These are phyloP conservation scores for Cyclotella atomus DNA, from an alignment of 108 stramenopile species.

Conservation along the genomic window DNA sequence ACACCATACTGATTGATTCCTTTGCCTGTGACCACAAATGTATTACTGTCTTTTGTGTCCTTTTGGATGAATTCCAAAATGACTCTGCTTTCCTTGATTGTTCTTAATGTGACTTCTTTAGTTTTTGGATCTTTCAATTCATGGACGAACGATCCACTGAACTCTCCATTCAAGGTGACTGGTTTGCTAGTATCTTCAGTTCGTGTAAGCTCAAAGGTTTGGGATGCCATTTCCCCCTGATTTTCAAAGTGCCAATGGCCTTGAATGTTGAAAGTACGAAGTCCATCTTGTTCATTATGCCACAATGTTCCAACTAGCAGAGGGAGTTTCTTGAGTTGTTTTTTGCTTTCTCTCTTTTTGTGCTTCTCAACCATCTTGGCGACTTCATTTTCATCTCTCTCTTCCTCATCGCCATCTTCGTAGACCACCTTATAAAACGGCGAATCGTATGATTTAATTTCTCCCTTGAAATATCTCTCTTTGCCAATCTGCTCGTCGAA, in stretches of 20 bases:
- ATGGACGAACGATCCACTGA: not conserved
- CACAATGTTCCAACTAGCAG: slow-evolving; percentile 2
- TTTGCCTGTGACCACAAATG: not conserved
- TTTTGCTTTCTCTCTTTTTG: not conserved
- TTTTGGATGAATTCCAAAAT: not conserved
- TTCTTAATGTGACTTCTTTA: not conserved
- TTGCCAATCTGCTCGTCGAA: not conserved
- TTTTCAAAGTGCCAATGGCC: not conserved
- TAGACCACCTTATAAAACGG: not conserved
- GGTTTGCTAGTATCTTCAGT: not conserved
- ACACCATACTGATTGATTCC: slow-evolving; percentile 7
- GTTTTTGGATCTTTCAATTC: not conserved
- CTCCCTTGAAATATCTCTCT: not conserved
- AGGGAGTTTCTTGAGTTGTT: not conserved
- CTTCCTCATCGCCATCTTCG: slow-evolving; percentile 11
- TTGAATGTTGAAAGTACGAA: not conserved
- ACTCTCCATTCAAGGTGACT: not conserved
- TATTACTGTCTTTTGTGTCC: not conserved
- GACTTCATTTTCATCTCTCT: not conserved
- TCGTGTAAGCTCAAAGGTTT: slow-evolving; percentile 7
- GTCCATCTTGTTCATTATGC: not conserved
- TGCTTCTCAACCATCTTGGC: not conserved
- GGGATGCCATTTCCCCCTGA: not conserved
- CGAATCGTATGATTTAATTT: not conserved
- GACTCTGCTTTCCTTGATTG: not conserved